Evolutionary conservation across 164 flowering plant species (phyloP).

Genomic region (Tinospora cordifolia): DNA sequence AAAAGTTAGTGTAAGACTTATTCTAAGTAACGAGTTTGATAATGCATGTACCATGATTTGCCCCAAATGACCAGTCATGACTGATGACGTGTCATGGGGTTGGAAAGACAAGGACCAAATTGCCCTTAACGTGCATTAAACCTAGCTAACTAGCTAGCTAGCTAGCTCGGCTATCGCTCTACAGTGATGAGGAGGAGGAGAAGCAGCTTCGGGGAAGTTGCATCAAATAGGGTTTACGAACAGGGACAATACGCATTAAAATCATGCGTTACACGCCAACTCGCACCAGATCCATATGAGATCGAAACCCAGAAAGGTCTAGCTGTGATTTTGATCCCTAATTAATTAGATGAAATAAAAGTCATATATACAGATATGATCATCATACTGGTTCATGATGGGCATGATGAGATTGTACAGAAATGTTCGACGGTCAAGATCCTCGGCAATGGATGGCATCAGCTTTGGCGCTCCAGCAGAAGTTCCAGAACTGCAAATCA

Average conservation of each 20-base stretch:
- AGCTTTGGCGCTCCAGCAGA: constrained; percentile 78
- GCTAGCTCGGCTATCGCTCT: too few species aligned
- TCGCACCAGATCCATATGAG: background rate
- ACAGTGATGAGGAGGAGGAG: too few species aligned
- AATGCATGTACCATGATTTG: too few species aligned
- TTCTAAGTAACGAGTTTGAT: too few species aligned
- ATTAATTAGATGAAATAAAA: too few species aligned
- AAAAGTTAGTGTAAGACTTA: too few species aligned
- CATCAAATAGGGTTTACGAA: too few species aligned
- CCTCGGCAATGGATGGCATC: constrained; percentile 77
- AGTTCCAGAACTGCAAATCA: constrained; percentile 64
- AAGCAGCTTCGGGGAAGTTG: too few species aligned
- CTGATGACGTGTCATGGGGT: background rate
- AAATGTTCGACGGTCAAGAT: constrained; percentile 68
- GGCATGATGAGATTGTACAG: constrained; percentile 74
- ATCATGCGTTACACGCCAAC: background rate
- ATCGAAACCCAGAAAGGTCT: too few species aligned
- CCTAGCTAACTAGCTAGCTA: too few species aligned
- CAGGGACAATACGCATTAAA: background rate
- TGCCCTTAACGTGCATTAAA: background rate
- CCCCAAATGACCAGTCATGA: too few species aligned
- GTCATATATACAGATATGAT: background rate
- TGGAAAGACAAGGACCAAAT: background rate
- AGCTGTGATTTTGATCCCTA: background rate
- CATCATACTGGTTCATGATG: constrained; percentile 55